Evolutionary conservation across 768 basidiomycete species (phyloP).

Genomic region (Naematelia encephala): DNA sequence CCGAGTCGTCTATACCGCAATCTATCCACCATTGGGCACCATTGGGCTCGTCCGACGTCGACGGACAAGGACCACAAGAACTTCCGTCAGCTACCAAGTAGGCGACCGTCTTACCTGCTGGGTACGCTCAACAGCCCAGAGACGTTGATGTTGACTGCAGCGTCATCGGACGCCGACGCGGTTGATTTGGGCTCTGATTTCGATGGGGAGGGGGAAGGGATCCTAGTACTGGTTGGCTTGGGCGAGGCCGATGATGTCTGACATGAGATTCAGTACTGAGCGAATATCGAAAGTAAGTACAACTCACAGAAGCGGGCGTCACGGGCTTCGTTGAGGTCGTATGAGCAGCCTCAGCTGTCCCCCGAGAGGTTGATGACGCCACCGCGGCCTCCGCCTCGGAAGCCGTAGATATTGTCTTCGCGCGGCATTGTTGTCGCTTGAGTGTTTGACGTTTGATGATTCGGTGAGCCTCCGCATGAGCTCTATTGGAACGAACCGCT

Average conservation of each 20-base stretch:
- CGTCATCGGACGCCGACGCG: no score
- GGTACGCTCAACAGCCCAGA: not conserved
- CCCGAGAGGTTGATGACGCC: no score
- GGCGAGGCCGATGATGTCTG: no score
- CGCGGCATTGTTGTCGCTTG: constrained; percentile 28
- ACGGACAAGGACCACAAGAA: constrained; percentile 37
- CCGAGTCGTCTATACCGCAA: constrained; percentile 63
- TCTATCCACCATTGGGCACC: constrained; percentile 65
- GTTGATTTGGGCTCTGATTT: no score
- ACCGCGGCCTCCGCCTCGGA: not conserved
- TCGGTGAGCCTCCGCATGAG: constrained; percentile 33
- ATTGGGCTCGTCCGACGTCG: constrained; percentile 39
- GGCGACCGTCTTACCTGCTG: not conserved
- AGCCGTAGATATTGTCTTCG: constrained; percentile 4
- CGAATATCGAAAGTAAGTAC: no score
- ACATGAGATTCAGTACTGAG: no score
- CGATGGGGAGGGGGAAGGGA: no score
- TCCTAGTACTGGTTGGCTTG: no score
- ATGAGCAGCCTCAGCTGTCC: no score
- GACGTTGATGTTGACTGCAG: not conserved
- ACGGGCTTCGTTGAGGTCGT: no score
- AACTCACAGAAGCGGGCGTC: no score
- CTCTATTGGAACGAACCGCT: constrained; percentile 21
- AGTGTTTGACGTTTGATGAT: constrained; percentile 29
- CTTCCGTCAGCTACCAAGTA: constrained; percentile 16